phyloP scores from a whole-genome alignment of 2,329 filamentous ascomycete species.

The Sporothrix sp. region DNA sequence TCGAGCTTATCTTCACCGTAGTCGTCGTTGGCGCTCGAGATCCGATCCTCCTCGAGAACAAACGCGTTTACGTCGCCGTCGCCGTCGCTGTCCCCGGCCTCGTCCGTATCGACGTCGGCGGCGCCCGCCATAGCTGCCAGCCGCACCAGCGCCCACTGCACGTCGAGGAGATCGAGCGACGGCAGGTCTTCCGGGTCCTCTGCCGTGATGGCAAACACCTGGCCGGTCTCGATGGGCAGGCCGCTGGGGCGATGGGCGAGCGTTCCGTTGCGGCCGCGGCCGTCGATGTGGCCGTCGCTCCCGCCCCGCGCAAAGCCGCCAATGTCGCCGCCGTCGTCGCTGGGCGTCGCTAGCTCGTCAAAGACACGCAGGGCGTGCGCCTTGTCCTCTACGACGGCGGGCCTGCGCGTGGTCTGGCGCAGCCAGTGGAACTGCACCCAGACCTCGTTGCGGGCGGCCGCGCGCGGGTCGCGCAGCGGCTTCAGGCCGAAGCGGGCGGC shows the following conservation, averaged over 20 bases:
- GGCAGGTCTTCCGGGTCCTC: constrained; percentile 1
- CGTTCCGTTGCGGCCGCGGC: not conserved
- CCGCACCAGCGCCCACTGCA: not conserved
- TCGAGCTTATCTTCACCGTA: no score
- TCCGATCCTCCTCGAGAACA: no score
- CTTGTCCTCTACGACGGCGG: not conserved
- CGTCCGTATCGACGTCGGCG: not conserved
- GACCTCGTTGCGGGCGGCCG: not conserved
- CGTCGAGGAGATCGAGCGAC: constrained; percentile 4
- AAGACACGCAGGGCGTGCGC: not conserved
- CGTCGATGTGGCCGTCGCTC: not conserved
- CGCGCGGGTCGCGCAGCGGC: not conserved
- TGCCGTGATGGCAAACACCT: constrained; percentile 5
- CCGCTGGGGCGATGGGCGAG: not conserved
- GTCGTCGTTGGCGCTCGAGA: no score
- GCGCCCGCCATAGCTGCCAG: not conserved
- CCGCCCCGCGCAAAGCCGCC: no score
- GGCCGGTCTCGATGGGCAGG: not conserved
- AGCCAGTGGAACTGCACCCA: constrained; percentile 9
- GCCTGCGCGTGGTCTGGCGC: not conserved
- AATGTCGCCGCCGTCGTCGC: not conserved
- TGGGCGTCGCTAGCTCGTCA: not conserved
- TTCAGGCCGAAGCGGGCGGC: not conserved
- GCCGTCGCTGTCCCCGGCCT: not conserved
- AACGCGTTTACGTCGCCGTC: not conserved